phyloP scores from a whole-genome alignment of 2,329 filamentous ascomycete species.

The Orbilia ellipsospora region DNA sequence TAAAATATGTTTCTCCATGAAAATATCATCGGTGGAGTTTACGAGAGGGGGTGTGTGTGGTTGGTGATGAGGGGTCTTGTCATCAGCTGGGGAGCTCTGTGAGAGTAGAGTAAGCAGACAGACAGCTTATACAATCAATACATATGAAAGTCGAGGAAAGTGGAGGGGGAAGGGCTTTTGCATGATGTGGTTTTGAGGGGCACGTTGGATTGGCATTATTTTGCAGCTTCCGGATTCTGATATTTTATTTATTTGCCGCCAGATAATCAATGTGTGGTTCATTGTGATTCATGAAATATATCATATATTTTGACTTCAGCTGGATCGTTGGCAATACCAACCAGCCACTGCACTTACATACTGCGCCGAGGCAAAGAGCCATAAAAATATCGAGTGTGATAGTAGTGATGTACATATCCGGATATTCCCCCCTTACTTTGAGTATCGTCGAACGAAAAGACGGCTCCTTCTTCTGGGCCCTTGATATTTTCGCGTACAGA shows the following conservation, averaged over 20 bases:
- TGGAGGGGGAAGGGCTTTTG: not conserved
- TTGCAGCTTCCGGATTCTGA: not conserved
- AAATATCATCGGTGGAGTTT: not conserved
- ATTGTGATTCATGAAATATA: conserved; percentile 1
- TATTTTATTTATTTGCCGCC: conserved; percentile 2
- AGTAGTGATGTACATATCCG: no score
- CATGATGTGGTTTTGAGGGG: not conserved
- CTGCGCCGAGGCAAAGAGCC: no score
- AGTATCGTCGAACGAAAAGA: not conserved
- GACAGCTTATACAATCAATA: not conserved
- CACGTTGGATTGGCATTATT: not conserved
- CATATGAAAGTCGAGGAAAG: not conserved
- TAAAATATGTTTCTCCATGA: not conserved
- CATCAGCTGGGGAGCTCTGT: not conserved
- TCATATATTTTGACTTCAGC: not conserved
- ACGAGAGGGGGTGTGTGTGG: not conserved
- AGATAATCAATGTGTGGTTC: not conserved
- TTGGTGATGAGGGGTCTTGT: not conserved
- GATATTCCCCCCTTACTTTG: not conserved
- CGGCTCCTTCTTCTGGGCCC: not conserved
- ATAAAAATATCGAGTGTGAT: no score
- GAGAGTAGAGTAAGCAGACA: conserved; percentile 1
- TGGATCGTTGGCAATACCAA: no score
- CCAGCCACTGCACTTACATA: no score
- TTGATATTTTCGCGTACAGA: not conserved